Base-by-base conservation (phyloP, 495 filamentous ascomycete genomes). In the Cercophora samala region DNA sequence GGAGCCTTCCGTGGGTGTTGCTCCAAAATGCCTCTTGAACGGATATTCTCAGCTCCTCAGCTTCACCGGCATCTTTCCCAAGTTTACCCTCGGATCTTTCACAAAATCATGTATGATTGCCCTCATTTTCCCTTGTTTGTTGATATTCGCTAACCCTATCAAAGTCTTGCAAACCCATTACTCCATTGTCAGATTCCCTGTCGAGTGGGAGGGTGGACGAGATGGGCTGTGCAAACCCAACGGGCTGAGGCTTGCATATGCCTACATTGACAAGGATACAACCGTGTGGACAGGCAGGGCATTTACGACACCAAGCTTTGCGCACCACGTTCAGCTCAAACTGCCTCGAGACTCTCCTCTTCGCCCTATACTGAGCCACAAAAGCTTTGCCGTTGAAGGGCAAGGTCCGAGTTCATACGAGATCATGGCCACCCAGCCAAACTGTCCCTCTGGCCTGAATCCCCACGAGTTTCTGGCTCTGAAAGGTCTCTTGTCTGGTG, bases 331-430 rank as follows among this genome's bases (percentile, higher is more conserved):
- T 46, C 66, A 66, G 0, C 60, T 83, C 3, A 51, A 70, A 6
- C 42, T 82, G 18, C 80, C 79, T 0, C 53, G 42, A 4, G 60
- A 67, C 1, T 68, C 65, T 8, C 71, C 68, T 19, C 78, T 77
- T 46, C 68, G 62, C 11, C 42, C 37, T 4, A 73, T 72, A 3
- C 73, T 68, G 2, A 26, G 21, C 17, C 46, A 52, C 15, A 60
- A 68, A 25, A 32, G 23, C 54, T 68, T 52, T 52, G 19, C 69
- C 2, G 22, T 61, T n/a, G 67, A 66, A 1, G 29, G 68, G 0
- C 71, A 80, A 22, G 81, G 81, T 6, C 84, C 79, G 23, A 82
- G 83, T 8, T 87, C 82, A 26, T 84, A 88, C 73, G 75, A 87
- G 62, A 72, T 84, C 3, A 77, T 89, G 37, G 87, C 85, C 1